These are phyloP conservation scores for Vitis vinifera DNA, from an alignment of 164 flowering plant species.

Conservation along the genomic window ASM3070453v1 NC_081821.1:10124501-10125000, in stretches of 20 bases:
- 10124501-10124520: conserved; percentile 43
- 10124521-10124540: conserved; percentile 17
- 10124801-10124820: conserved; percentile 32
- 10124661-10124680: conserved; percentile 46
- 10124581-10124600: background rate
- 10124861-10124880: conserved; percentile 34
- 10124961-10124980: conserved; percentile 28
- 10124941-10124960: conserved; percentile 8
- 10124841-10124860: conserved; percentile 46
- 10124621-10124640: conserved; percentile 18
- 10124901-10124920: conserved; percentile 2
- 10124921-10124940: background rate
- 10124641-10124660: conserved; percentile 37
- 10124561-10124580: conserved; percentile 5
- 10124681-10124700: conserved; percentile 37
- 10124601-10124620: conserved; percentile 3
- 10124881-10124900: conserved; percentile 18
- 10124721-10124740: conserved; percentile 37
- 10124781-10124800: conserved; percentile 52
- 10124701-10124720: conserved; percentile 55
- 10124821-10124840: conserved; percentile 47
- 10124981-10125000: conserved; percentile 17
- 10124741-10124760: conserved; percentile 34
- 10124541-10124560: conserved; percentile 12
- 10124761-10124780: conserved; percentile 34